These are phyloP conservation scores for Hamamelis virginiana DNA, from an alignment of 164 flowering plant species.

Conservation along the genomic window DNA sequence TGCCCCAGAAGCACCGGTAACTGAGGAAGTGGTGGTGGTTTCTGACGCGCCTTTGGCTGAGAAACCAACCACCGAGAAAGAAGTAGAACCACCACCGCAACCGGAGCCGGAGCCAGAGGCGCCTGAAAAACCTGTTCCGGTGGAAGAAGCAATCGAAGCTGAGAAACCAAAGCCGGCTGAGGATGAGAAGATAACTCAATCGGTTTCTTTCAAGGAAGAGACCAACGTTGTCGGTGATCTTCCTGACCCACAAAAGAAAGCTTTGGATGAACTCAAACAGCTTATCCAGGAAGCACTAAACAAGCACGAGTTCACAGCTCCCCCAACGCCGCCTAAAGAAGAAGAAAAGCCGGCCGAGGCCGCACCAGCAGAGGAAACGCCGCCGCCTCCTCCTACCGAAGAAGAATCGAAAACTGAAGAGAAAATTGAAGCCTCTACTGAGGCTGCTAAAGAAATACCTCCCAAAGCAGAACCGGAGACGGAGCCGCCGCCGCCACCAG, in stretches of 20 bases:
- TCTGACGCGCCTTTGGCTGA: conserved; percentile 22
- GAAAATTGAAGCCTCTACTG: conserved; percentile 7
- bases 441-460: conserved; percentile 9
- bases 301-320: conserved; percentile 65
- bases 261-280: conserved; percentile 72
- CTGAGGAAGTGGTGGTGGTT: conserved; percentile 26
- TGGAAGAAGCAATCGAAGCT: conserved; percentile 15
- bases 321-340: conserved; percentile 30
- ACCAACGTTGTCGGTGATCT: conserved; percentile 72
- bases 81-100: conserved; percentile 7
- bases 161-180: conserved; percentile 20
- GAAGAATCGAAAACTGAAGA: conserved; percentile 26
- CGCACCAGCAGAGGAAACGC: conserved; percentile 23
- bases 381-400: neutral
- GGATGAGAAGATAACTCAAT: conserved; percentile 38
- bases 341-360: conserved; percentile 20
- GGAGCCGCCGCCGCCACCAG: neutral
- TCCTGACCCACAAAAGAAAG: conserved; percentile 73
- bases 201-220: conserved; percentile 85
- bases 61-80: conserved; percentile 16
- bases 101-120: conserved; percentile 25
- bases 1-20: conserved; percentile 12
- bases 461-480: conserved; percentile 13
- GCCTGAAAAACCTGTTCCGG: conserved; percentile 17
- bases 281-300: conserved; percentile 67